Conservation (phyloP, 805 yeast species). For the Teunomyces gatunensis region DNA sequence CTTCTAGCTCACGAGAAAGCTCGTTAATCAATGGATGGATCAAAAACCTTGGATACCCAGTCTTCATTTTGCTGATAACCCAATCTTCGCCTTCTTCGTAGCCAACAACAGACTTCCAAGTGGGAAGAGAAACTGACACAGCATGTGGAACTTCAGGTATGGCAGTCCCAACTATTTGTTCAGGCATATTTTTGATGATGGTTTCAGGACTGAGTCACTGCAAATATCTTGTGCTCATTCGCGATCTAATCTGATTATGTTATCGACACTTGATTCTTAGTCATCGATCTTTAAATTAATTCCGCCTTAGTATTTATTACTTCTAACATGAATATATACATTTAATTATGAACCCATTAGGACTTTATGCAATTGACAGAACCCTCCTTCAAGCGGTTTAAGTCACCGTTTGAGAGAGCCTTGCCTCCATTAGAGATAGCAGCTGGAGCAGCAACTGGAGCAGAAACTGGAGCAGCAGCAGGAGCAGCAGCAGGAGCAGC, state of each 20-base stretch:
- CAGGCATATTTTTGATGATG: constrained; percentile 17
- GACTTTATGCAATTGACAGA: constrained; percentile 73
- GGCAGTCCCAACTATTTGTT: constrained; percentile 67
- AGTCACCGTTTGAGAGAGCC: constrained; percentile 13
- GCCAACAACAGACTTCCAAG: constrained; percentile 91
- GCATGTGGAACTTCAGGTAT: constrained; percentile 93
- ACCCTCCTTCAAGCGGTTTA: constrained; percentile 61
- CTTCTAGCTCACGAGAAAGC: constrained; percentile 51
- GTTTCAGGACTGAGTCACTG: background rate
- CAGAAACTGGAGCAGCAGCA: constrained; percentile 19
- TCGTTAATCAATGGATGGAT: constrained; percentile 63
- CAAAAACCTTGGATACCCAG: constrained; percentile 89
- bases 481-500: constrained; percentile 22
- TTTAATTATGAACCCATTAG: constrained; percentile 17
- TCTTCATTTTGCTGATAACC: constrained; percentile 71
- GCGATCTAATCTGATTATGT: background rate
- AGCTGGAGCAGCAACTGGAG: constrained; percentile 3
- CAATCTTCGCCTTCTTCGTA: constrained; percentile 88
- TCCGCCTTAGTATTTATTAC: background rate
- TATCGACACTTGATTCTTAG: background rate
- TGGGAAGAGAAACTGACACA: constrained; percentile 90
- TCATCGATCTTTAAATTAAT: background rate
- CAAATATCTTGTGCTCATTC: background rate
- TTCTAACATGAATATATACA: background rate
- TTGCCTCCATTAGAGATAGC: background rate